These are phyloP conservation scores for Lasiosphaeria miniovina DNA, from an alignment of 495 filamentous ascomycete species.

Conservation along the genomic window DNA sequence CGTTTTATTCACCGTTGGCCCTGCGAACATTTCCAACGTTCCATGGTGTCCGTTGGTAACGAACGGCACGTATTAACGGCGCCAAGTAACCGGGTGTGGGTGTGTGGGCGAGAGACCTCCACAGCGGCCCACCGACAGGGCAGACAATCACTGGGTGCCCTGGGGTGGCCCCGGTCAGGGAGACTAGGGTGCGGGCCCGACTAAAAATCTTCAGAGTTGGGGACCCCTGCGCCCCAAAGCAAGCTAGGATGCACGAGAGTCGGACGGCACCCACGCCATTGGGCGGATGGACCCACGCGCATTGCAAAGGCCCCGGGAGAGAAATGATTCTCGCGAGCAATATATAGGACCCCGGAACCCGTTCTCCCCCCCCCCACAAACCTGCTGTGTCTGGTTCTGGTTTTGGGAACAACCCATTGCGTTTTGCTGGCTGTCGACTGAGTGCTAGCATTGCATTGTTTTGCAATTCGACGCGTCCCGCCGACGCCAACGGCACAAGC, in stretches of 20 bases:
- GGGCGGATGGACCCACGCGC: slow-evolving; percentile 10
- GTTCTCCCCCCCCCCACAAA: slow-evolving; percentile 19
- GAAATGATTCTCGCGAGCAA: slow-evolving; percentile 21
- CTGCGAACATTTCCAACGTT: no score
- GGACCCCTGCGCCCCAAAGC: neutral
- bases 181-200: neutral
- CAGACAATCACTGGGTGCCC: no score
- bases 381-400: slow-evolving; percentile 14
- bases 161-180: no score
- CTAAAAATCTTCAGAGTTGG: slow-evolving; percentile 1
- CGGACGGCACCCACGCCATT: slow-evolving; percentile 1
- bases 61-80: no score
- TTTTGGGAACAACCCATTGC: slow-evolving; percentile 13
- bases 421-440: neutral
- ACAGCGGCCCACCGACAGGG: no score
- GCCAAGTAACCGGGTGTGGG: no score
- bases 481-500: neutral
- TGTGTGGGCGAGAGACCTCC: no score
- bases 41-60: no score
- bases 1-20: no score
- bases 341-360: slow-evolving; percentile 18
- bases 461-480: slow-evolving; percentile 20
- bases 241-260: neutral
- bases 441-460: slow-evolving; percentile 21
- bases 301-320: slow-evolving; percentile 18